A percentile compares a stretch with the other conserved stretches of the same genome.
Conservation (phyloP, 1,284 basidiomycete genomes). For the Polyporus tsugae region DNA sequence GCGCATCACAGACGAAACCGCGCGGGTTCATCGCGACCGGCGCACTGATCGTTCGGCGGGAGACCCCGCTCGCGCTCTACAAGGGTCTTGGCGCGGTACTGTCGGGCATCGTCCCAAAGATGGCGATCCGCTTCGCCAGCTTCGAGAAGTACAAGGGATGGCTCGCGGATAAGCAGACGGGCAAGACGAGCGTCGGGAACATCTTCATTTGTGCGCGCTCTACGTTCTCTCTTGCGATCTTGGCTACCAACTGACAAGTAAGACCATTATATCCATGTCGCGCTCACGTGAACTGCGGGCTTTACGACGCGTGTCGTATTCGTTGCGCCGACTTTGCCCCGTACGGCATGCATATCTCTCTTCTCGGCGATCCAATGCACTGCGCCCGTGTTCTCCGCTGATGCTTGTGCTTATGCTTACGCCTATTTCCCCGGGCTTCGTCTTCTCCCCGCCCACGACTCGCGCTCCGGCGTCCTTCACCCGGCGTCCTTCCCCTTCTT, state of each 20-base stretch:
- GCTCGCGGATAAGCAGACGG: constrained; percentile 81
- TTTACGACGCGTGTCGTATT: background rate
- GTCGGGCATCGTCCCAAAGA: constrained; percentile 98
- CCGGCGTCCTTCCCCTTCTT: background rate
- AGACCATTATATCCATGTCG: too few species aligned
- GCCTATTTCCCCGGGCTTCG: background rate
- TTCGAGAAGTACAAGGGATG: constrained; percentile 95
- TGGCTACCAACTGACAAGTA: background rate
- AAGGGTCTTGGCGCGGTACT: constrained; percentile 99
- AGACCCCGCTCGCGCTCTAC: constrained; percentile 96
- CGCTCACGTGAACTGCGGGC: constrained; percentile 4
- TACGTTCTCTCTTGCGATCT: background rate
- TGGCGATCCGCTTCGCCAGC: constrained; percentile 98
- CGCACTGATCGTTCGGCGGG: constrained; percentile 86
- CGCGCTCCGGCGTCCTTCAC: background rate
- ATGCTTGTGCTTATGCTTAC: background rate
- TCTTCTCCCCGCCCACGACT: background rate
- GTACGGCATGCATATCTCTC: background rate
- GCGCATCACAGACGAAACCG: constrained; percentile 76
- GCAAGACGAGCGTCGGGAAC: constrained; percentile 76
- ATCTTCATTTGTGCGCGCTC: constrained; percentile 77
- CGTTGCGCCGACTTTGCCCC: background rate
- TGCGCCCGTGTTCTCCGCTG: background rate
- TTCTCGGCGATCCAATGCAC: background rate
- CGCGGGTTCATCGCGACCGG: constrained; percentile 96